Conservation (phyloP, 331 rosid species). For the Acacia concinna region DNA sequence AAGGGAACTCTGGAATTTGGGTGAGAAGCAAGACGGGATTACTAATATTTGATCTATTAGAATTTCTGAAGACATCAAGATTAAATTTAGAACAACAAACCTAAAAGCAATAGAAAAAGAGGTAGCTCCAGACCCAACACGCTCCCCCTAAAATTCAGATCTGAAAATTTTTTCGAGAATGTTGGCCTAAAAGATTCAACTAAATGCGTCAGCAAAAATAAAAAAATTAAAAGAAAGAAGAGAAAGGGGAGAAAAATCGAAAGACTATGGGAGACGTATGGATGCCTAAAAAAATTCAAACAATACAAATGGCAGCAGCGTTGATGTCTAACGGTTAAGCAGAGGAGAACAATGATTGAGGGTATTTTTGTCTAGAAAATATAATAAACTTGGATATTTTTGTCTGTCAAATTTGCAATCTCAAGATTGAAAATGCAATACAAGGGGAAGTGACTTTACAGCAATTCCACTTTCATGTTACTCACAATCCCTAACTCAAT, state of each 20-base stretch:
- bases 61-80: neutral
- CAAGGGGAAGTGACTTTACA: too few relatives aligned
- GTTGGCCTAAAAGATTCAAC: neutral
- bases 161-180: conserved; percentile 19
- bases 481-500: too few relatives aligned
- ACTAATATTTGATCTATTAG: neutral
- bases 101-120: neutral
- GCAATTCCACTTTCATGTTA: too few relatives aligned
- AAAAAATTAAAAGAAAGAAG: neutral
- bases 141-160: conserved; percentile 35
- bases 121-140: conserved; percentile 7
- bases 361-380: too few relatives aligned
- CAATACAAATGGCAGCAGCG: too few relatives aligned
- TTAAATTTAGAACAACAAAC: neutral
- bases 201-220: neutral
- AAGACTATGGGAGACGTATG: conserved; percentile 20
- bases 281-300: neutral
- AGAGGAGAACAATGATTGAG: too few relatives aligned
- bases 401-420: too few relatives aligned
- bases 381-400: too few relatives aligned
- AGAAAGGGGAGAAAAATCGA: neutral
- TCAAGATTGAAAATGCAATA: too few relatives aligned
- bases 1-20: neutral
- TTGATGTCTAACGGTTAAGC: too few relatives aligned
- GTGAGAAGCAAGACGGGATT: neutral